Evolutionary conservation across 306 rosid species (phyloP).

Genomic region (Dalbergia cultrata): DNA sequence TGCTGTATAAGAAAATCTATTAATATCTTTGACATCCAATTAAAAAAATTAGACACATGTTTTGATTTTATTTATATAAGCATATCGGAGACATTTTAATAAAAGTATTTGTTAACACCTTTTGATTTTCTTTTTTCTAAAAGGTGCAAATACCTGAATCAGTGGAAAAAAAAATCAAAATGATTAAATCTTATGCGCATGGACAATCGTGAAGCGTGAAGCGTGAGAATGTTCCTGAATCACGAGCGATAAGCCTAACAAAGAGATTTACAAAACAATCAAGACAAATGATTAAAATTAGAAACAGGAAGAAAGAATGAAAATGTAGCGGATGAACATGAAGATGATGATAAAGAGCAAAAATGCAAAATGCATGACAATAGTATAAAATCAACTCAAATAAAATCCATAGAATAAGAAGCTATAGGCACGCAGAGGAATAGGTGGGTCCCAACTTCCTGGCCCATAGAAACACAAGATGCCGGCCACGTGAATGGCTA

Average conservation of each 20-base stretch:
- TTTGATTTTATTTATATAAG: no score
- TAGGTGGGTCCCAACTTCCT: slow-evolving; percentile 37
- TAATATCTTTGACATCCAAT: no score
- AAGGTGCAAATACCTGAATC: no score
- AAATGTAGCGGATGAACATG: neutral
- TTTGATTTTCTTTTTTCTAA: no score
- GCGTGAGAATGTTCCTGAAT: neutral
- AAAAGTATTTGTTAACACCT: no score
- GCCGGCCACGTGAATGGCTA: slow-evolving; percentile 46
- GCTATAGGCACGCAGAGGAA: neutral
- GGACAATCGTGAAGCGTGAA: neutral
- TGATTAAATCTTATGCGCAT: neutral
- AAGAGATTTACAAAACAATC: neutral
- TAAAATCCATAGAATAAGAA: neutral
- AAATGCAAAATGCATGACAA: neutral
- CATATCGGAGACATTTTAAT: no score
- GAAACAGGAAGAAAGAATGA: neutral
- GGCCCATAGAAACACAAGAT: neutral
- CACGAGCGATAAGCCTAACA: neutral
- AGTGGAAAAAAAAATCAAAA: no score
- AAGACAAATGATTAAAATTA: neutral
- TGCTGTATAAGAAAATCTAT: no score
- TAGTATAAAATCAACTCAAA: neutral
- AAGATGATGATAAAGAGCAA: neutral
- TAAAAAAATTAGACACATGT: no score